Percentiles rank a stretch among this genome's conserved stretches.
phyloP scores from a whole-genome alignment of 225 moss, liverwort and hornwort genomes.

The Pseudoscleropodium purum region DNA sequence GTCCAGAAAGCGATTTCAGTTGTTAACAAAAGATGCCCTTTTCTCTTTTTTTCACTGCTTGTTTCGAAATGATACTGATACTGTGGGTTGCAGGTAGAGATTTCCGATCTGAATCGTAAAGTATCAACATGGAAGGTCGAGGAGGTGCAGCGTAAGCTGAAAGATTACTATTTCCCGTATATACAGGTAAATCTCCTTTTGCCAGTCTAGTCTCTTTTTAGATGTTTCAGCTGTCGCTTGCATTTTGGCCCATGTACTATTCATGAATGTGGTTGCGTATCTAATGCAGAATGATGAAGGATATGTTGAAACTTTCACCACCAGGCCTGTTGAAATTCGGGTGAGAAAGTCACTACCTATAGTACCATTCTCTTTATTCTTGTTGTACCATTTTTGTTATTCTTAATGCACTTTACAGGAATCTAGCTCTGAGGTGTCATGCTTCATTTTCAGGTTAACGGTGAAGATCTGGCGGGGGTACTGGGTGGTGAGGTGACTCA shows the following conservation, averaged over 20 bases:
- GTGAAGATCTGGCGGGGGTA: constrained; percentile 20
- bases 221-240: neutral
- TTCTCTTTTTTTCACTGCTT: neutral
- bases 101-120: constrained; percentile 13
- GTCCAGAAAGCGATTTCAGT: neutral
- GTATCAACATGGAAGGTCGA: constrained; percentile 29
- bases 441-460: constrained; percentile 20
- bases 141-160: constrained; percentile 43
- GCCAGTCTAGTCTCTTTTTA: neutral
- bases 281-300: constrained; percentile 38
- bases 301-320: constrained; percentile 5
- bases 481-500: constrained; percentile 33
- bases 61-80: neutral
- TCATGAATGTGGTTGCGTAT: neutral
- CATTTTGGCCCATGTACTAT: neutral
- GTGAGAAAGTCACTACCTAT: neutral
- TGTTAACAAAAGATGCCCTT: neutral
- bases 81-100: constrained; percentile 18
- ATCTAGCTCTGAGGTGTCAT: neutral
- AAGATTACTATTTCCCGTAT: constrained; percentile 32
- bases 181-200: constrained; percentile 2
- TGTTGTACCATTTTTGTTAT: neutral
- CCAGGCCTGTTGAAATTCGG: constrained; percentile 28
- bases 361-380: neutral
- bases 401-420: neutral